Conservation (phyloP, 202 grass and related monocot genomes). For the Elaeis oleifera region DNA sequence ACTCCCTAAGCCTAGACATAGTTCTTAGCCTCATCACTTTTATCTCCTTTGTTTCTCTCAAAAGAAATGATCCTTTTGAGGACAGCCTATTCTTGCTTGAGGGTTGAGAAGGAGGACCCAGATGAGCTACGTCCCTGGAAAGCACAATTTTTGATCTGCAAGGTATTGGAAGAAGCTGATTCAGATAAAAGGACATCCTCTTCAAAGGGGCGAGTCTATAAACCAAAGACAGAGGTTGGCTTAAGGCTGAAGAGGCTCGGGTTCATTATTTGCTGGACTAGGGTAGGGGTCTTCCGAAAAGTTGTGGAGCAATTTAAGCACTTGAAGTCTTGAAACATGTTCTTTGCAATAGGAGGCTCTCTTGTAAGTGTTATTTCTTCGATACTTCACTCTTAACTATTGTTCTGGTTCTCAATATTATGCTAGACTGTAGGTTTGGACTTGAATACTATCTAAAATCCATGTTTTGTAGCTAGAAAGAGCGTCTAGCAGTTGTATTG, state of each 20-base stretch:
- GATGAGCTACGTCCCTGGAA: neutral
- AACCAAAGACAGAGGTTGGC: neutral
- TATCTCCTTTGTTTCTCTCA: no score
- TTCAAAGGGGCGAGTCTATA: neutral
- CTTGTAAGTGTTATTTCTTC: no score
- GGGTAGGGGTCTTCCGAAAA: neutral
- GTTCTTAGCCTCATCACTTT: no score
- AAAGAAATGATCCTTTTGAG: neutral
- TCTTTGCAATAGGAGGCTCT: neutral
- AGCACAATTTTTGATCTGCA: neutral
- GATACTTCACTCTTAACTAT: no score
- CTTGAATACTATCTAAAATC: no score
- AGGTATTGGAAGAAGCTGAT: neutral
- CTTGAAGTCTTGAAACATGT: neutral
- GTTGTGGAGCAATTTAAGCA: neutral
- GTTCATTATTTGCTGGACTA: neutral
- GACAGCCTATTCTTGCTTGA: neutral
- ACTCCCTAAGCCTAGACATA: no score
- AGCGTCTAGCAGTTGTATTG: no score
- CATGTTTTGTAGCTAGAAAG: no score
- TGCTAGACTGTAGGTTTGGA: no score
- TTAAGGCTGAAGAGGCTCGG: neutral
- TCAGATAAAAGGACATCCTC: neutral
- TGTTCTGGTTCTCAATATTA: no score
- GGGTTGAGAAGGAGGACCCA: conserved; percentile 2